Percentiles rank a stretch among this genome's conserved stretches.
Conservation (phyloP, 768 basidiomycete genomes). For the Mycena galopus region DNA sequence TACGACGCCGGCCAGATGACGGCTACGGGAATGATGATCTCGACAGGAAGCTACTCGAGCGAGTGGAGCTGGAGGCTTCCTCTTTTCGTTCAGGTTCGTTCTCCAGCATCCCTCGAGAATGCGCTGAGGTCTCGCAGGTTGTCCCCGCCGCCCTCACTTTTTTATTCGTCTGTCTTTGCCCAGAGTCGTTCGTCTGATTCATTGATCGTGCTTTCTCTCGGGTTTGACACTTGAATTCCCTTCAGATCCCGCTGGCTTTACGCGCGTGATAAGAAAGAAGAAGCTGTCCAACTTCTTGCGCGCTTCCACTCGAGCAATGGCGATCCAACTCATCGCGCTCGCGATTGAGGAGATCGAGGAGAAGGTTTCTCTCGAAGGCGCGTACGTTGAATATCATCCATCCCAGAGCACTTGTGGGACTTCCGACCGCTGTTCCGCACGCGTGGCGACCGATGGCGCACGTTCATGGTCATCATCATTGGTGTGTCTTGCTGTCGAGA, state of each 20-base stretch:
- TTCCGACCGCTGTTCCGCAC: slow-evolving; percentile 65
- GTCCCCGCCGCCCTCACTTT: slow-evolving; percentile 64
- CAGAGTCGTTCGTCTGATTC: slow-evolving; percentile 65
- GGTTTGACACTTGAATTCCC: not conserved
- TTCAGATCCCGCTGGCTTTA: slow-evolving; percentile 66
- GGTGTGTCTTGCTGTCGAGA: slow-evolving; percentile 42
- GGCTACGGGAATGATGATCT: slow-evolving; percentile 69
- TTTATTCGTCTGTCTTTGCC: slow-evolving; percentile 59
- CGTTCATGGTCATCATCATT: slow-evolving; percentile 65
- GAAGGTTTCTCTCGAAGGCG: slow-evolving; percentile 60
- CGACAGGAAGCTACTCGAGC: slow-evolving; percentile 57
- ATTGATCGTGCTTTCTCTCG: no score
- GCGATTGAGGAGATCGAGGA: slow-evolving; percentile 69
- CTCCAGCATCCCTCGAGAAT: not conserved
- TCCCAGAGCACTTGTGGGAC: slow-evolving; percentile 65
- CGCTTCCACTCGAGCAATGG: slow-evolving; percentile 61
- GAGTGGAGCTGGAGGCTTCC: slow-evolving; percentile 65
- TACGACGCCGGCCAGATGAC: slow-evolving; percentile 68
- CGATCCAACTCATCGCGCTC: slow-evolving; percentile 59
- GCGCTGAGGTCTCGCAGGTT: slow-evolving; percentile 41
- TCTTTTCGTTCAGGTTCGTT: slow-evolving; percentile 59
- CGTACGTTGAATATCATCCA: slow-evolving; percentile 51
- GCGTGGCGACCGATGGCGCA: slow-evolving; percentile 59
- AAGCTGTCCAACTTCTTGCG: slow-evolving; percentile 61
- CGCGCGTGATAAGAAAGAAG: slow-evolving; percentile 56